These are phyloP conservation scores for Nephelium lappaceum DNA, from an alignment of 345 rosid species.

Conservation along the genomic window DNA sequence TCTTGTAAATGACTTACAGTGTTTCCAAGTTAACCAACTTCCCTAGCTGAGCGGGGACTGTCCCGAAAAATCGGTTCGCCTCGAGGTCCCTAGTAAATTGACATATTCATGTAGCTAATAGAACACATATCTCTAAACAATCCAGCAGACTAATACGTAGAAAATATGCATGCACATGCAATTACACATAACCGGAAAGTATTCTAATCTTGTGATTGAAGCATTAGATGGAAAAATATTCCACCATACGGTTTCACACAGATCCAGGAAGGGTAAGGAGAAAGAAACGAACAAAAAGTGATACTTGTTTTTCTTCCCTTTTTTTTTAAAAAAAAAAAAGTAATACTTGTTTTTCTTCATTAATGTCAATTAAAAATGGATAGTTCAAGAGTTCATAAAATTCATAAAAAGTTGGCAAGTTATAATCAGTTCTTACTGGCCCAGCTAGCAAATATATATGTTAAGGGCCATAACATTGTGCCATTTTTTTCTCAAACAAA, in stretches of 20 bases:
- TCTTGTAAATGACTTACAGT: slow-evolving; percentile 42
- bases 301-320: background rate
- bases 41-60: slow-evolving; percentile 56
- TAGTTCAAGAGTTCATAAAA: background rate
- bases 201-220: background rate
- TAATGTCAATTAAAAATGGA: background rate
- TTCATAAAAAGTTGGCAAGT: background rate
- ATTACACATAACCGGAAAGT: background rate
- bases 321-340: too few relatives aligned
- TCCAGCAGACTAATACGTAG: background rate
- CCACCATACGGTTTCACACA: background rate
- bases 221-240: background rate
- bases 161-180: background rate
- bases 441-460: background rate
- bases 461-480: background rate
- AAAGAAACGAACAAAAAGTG: background rate
- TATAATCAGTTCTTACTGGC: background rate
- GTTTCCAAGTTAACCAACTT: slow-evolving; percentile 45
- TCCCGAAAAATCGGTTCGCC: slow-evolving; percentile 61
- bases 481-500: slow-evolving; percentile 12
- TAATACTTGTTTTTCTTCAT: background rate
- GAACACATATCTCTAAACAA: background rate
- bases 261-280: background rate
- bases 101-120: background rate
- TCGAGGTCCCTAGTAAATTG: slow-evolving; percentile 54